Percentiles rank a stretch among this genome's conserved stretches.
These are phyloP conservation scores for Wallacemonas sp. DNA, from an alignment of 208 protist species.

Conservation along the genomic window DNA sequence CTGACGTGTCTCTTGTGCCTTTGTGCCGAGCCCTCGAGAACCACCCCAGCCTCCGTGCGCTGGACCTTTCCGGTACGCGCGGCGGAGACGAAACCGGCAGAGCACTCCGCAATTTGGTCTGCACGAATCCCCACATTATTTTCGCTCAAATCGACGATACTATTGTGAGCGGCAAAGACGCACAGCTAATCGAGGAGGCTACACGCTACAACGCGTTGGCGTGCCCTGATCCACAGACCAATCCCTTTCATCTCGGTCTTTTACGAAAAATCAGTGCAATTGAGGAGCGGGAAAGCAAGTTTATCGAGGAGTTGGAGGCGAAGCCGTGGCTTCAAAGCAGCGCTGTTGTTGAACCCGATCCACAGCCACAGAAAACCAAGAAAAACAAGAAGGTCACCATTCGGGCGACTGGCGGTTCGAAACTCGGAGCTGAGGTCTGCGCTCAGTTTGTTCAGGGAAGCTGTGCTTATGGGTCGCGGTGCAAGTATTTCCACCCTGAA, in stretches of 20 bases:
- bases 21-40: constrained; percentile 58
- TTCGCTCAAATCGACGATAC: constrained; percentile 73
- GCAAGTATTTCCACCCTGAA: constrained; percentile 58
- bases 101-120: constrained; percentile 66
- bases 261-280: constrained; percentile 70
- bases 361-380: constrained; percentile 6
- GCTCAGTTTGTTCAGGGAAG: constrained; percentile 46
- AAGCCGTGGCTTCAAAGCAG: constrained; percentile 46
- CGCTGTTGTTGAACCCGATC: constrained; percentile 8
- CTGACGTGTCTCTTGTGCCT: constrained; percentile 70
- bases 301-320: constrained; percentile 52
- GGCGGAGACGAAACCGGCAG: constrained; percentile 56
- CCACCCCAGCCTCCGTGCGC: constrained; percentile 54
- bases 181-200: constrained; percentile 56
- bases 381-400: constrained; percentile 19
- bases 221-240: constrained; percentile 70
- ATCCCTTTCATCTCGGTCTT: constrained; percentile 77
- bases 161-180: constrained; percentile 43
- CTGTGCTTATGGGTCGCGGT: constrained; percentile 49
- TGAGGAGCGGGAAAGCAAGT: constrained; percentile 68
- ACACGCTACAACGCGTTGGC: constrained; percentile 63
- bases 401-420: constrained; percentile 20
- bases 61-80: constrained; percentile 73
- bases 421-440: constrained; percentile 46
- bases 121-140: constrained; percentile 73